Evolutionary conservation across 306 rosid genomes (phyloP), one percentile per base, ranked within the genome.

Genomic region (Oxytropis ochrocephala): DNA sequence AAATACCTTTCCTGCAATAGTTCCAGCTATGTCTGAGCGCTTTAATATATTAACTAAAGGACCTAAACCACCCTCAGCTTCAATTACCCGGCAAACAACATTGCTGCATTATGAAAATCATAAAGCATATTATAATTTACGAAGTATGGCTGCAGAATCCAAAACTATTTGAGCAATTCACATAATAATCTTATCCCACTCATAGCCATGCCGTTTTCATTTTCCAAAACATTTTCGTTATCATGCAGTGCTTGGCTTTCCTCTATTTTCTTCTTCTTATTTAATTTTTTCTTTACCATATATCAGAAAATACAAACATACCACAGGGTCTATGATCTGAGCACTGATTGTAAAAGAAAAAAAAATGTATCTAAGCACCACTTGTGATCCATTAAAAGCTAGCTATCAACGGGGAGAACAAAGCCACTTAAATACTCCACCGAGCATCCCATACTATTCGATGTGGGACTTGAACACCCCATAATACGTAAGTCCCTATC

Each of bases 41-140:
- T 84, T 90, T 44, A 92, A 76, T 73, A 70, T 82, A 65, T 69
- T 68, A 69, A 83, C 35, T 72, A 92, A 79, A 79, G 88, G 85
- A 82, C 76, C 79, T 70, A 88, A 61, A 14, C 33, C 93, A 68
- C 89, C 96, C 76, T 81, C 87, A 27, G 82, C 83, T 88, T 90
- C 96, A 79, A 89, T 80, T 41, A 79, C 67, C 64, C 72, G 87
- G 80, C 93, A 86, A 68, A 92, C 84, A 65, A n/a, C 73, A 63
- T 85, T 75, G 87, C 98, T 92, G 85, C 86, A 79, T 72, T 65
- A 73, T 69, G 36, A 71, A 71, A 78, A 75, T 24, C 48, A 65
- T 11, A 43, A 41, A 16, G 59, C 21, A 71, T 33, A 47, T 43
- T 60, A 35, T 68, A 41, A 48, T 13, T 58, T 50, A 63, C 44